Evolutionary conservation across 768 basidiomycete genomes (phyloP).

Genomic region (Amanita exitialis): DNA sequence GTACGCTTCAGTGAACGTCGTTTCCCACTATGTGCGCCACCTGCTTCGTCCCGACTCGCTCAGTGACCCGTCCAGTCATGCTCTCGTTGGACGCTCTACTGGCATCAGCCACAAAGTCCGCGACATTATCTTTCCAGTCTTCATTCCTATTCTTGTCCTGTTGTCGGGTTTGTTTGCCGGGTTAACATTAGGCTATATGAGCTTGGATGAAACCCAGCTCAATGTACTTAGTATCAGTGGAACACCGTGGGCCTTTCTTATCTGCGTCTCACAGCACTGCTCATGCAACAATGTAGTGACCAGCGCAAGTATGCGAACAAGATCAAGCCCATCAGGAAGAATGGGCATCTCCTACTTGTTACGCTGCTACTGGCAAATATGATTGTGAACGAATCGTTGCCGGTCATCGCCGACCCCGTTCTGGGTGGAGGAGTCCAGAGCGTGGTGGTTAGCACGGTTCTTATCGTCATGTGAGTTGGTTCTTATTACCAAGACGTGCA

Average conservation of each 20-base stretch:
- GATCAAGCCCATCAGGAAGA: conserved; percentile 79
- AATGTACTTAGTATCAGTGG: conserved; percentile 81
- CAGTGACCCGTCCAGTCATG: background rate
- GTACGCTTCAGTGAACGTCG: conserved; percentile 31
- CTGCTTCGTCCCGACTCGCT: conserved; percentile 19
- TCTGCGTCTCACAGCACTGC: background rate
- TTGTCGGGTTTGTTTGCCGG: conserved; percentile 86
- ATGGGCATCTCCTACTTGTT: conserved; percentile 75
- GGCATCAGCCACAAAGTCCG: conserved; percentile 18
- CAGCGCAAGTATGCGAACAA: conserved; percentile 76
- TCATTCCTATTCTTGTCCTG: conserved; percentile 80
- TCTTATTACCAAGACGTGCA: background rate
- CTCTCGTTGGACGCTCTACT: conserved; percentile 19
- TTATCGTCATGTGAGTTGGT: conserved; percentile 75
- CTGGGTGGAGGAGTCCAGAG: conserved; percentile 72
- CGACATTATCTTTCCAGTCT: conserved; percentile 32
- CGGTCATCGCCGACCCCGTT: conserved; percentile 71
- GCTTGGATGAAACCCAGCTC: conserved; percentile 86
- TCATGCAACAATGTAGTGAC: conserved; percentile 29
- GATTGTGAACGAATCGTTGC: conserved; percentile 85
- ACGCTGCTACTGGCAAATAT: conserved; percentile 82
- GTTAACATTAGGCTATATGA: conserved; percentile 88
- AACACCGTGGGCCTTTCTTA: conserved; percentile 46
- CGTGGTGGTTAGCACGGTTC: conserved; percentile 72
- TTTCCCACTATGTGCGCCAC: conserved; percentile 33